Evolutionary conservation across 345 rosid genomes (phyloP).

Genomic region (Gossypium ekmanianum): DNA sequence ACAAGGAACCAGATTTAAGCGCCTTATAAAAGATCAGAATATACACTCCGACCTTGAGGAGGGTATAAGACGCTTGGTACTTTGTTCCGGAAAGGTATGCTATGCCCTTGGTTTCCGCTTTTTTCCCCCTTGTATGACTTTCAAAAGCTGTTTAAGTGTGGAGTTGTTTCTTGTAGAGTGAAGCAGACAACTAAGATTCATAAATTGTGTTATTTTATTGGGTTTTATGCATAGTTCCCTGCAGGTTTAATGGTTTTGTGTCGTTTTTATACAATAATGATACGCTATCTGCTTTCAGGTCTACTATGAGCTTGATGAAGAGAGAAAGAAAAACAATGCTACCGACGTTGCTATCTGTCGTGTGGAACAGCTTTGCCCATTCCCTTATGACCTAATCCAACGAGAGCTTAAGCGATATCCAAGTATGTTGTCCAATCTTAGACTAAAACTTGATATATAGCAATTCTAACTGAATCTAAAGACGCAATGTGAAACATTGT

Average conservation of each 20-base stretch:
- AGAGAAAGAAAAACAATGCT: conserved; percentile 45
- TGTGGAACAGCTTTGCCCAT: conserved; percentile 78
- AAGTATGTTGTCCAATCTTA: conserved; percentile 35
- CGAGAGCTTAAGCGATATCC: conserved; percentile 78
- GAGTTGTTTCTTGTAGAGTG: too few relatives aligned
- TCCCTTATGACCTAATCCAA: conserved; percentile 75
- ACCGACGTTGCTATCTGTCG: conserved; percentile 72
- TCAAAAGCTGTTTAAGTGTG: too few relatives aligned
- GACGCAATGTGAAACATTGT: too few relatives aligned
- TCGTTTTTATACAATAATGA: neutral
- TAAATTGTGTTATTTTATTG: too few relatives aligned
- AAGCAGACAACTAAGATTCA: too few relatives aligned
- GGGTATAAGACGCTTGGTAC: conserved; percentile 79
- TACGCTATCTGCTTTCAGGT: conserved; percentile 23
- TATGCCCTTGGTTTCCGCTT: too few relatives aligned
- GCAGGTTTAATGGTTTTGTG: neutral
- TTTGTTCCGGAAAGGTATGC: conserved; percentile 89
- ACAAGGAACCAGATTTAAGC: conserved; percentile 92
- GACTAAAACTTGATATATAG: too few relatives aligned
- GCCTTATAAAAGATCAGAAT: conserved; percentile 83
- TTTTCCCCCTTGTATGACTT: too few relatives aligned
- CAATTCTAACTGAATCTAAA: too few relatives aligned
- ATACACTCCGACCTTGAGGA: conserved; percentile 78
- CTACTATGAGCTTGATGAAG: conserved; percentile 70
- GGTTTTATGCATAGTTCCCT: too few relatives aligned